Evolutionary conservation across 2,329 filamentous ascomycete genomes (phyloP).

Genomic region (Colletotrichum incanum): DNA sequence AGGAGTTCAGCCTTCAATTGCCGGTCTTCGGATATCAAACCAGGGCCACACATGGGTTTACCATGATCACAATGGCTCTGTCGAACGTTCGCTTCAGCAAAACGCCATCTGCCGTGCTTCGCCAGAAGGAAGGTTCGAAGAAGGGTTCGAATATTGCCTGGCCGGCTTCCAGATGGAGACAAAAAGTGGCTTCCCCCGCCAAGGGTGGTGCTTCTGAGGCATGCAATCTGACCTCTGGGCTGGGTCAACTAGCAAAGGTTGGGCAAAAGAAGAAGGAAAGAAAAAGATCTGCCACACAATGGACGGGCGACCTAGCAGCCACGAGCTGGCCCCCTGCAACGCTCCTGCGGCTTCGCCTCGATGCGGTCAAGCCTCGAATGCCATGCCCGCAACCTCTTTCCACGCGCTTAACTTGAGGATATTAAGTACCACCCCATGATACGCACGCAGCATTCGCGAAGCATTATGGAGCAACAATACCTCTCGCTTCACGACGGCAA

Average conservation of each 20-base stretch:
- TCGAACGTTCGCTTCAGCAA: no score
- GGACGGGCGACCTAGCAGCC: slow-evolving; percentile 10
- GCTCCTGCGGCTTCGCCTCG: slow-evolving; percentile 34
- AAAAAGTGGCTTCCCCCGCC: background rate
- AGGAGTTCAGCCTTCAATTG: background rate
- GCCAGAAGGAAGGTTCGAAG: background rate
- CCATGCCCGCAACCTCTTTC: slow-evolving; percentile 22
- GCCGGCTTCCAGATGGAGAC: slow-evolving; percentile 7
- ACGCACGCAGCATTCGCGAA: slow-evolving; percentile 1
- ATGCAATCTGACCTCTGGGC: slow-evolving; percentile 1
- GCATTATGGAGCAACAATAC: background rate
- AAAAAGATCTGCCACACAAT: slow-evolving; percentile 35
- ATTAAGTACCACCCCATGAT: slow-evolving; percentile 40
- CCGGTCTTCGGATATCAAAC: slow-evolving; percentile 13
- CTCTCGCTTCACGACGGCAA: background rate
- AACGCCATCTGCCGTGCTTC: background rate
- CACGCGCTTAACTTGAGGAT: slow-evolving; percentile 38
- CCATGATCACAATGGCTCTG: no score
- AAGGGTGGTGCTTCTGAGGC: slow-evolving; percentile 5
- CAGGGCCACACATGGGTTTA: background rate
- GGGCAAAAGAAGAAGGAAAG: slow-evolving; percentile 18
- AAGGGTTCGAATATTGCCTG: background rate
- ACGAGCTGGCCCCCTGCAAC: slow-evolving; percentile 31
- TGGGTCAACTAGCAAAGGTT: slow-evolving; percentile 20
- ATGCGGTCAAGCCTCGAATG: slow-evolving; percentile 38